Conservation (phyloP, 2,329 filamentous ascomycete genomes). For the Cryphonectria japonica region DNA sequence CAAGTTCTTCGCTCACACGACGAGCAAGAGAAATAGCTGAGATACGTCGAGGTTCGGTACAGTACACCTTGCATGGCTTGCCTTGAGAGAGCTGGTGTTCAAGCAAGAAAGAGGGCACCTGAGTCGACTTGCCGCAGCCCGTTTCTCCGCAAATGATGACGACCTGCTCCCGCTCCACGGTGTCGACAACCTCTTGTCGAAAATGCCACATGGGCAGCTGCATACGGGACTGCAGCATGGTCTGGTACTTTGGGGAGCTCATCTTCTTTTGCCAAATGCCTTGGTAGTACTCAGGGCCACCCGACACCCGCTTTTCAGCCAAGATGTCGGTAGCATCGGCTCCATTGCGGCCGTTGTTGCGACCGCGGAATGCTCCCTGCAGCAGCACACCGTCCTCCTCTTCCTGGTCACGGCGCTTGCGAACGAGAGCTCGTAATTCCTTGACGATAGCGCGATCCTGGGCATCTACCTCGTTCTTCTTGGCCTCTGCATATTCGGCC, state of each 20-base stretch:
- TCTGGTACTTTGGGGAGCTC: constrained; percentile 65
- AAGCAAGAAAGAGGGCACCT: constrained; percentile 91
- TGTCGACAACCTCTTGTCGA: constrained; percentile 73
- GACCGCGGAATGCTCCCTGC: constrained; percentile 73
- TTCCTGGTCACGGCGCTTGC: constrained; percentile 69
- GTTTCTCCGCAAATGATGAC: constrained; percentile 97
- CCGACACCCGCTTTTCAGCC: constrained; percentile 47
- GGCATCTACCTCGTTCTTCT: constrained; percentile 71
- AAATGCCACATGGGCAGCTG: constrained; percentile 91
- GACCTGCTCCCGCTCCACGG: constrained; percentile 80
- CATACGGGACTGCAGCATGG: constrained; percentile 78
- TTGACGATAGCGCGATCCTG: constrained; percentile 71
- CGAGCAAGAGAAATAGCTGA: constrained; percentile 93
- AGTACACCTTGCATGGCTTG: constrained; percentile 87
- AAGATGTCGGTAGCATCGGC: constrained; percentile 55
- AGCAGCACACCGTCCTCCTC: constrained; percentile 76
- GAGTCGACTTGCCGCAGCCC: constrained; percentile 95
- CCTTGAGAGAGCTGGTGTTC: constrained; percentile 85
- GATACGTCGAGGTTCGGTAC: constrained; percentile 92
- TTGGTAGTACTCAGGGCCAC: constrained; percentile 54
- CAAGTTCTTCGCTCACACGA: constrained; percentile 92
- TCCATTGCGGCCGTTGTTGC: constrained; percentile 50
- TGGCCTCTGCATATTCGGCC: constrained; percentile 73
- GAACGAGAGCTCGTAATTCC: constrained; percentile 70
- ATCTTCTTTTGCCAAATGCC: constrained; percentile 64